phyloP scores from a whole-genome alignment of 2,329 filamentous ascomycete genomes.

The Fusarium sarcochroum region DNA sequence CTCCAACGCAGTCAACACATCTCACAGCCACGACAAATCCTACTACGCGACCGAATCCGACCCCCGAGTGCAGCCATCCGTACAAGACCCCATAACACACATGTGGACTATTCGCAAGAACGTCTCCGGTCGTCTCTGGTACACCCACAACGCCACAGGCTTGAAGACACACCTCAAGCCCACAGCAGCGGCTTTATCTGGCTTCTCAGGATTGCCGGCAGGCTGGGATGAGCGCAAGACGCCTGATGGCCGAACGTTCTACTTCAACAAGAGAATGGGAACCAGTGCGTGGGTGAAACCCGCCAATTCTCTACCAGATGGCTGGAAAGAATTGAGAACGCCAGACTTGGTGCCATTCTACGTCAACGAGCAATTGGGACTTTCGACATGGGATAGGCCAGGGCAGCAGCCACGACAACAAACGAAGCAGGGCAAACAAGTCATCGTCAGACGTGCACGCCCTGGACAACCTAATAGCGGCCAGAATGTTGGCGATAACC shows the following conservation, averaged over 20 bases:
- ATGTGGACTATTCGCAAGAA: constrained; percentile 48
- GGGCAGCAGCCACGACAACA: constrained; percentile 44
- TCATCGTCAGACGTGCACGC: constrained; percentile 5
- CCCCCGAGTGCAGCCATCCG: constrained; percentile 33
- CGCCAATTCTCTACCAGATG: constrained; percentile 37
- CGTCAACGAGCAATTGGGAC: constrained; percentile 44
- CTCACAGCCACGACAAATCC: constrained; percentile 47
- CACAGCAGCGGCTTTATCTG: constrained; percentile 15
- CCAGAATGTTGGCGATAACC: constrained; percentile 22
- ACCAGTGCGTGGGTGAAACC: constrained; percentile 47
- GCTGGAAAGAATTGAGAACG: constrained; percentile 48
- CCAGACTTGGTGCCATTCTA: constrained; percentile 48
- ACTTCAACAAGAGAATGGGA: constrained; percentile 42
- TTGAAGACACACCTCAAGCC: constrained; percentile 47
- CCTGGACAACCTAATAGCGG: constrained; percentile 16
- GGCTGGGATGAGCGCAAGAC: constrained; percentile 48
- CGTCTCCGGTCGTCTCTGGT: constrained; percentile 47
- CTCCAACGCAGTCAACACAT: constrained; percentile 38
- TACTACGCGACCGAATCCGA: constrained; percentile 49
- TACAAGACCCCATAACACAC: constrained; percentile 33
- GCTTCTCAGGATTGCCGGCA: constrained; percentile 30
- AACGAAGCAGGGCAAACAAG: constrained; percentile 10
- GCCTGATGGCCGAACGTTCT: constrained; percentile 42
- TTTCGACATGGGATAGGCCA: constrained; percentile 49
- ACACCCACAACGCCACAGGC: constrained; percentile 45